Percentiles rank a stretch among this genome's conserved stretches.
These are phyloP conservation scores for Leccinum broughii DNA, from an alignment of 768 basidiomycete species.

Conservation along the genomic window DNA sequence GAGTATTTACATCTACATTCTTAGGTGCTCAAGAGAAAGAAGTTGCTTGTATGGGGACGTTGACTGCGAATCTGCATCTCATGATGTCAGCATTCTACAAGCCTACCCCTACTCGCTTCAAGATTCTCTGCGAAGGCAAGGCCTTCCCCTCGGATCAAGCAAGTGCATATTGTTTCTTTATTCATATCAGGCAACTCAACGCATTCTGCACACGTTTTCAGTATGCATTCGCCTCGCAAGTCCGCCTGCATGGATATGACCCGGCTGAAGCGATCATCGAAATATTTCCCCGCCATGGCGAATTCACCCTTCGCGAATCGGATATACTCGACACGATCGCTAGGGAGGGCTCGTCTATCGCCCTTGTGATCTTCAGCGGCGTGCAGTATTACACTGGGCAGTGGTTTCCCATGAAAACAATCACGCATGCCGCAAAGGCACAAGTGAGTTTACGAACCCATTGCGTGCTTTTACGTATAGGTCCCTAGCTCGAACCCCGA, in stretches of 20 bases:
- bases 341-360: slow-evolving; percentile 72
- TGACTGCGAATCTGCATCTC: slow-evolving; percentile 94
- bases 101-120: slow-evolving; percentile 80
- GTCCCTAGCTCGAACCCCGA: slow-evolving; percentile 10
- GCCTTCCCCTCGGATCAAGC: slow-evolving; percentile 99
- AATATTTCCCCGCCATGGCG: slow-evolving; percentile 76
- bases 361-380: slow-evolving; percentile 90
- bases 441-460: slow-evolving; percentile 52
- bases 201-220: slow-evolving; percentile 34
- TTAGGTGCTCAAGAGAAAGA: slow-evolving; percentile 85
- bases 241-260: slow-evolving; percentile 71
- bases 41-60: slow-evolving; percentile 92
- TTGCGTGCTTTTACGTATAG: slow-evolving; percentile 29
- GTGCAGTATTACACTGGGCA: slow-evolving; percentile 99
- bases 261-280: slow-evolving; percentile 74
- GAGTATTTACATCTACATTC: slow-evolving; percentile 24
- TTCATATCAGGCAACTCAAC: slow-evolving; percentile 15
- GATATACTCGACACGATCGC: slow-evolving; percentile 82
- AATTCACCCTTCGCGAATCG: slow-evolving; percentile 81
- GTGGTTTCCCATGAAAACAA: slow-evolving; percentile 81
- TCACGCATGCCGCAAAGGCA: slow-evolving; percentile 82
- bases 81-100: slow-evolving; percentile 95
- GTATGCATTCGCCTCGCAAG: slow-evolving; percentile 98
- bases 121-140: slow-evolving; percentile 91
- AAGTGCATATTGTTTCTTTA: slow-evolving; percentile 25